Percentiles rank a stretch among this genome's conserved stretches.
These are phyloP conservation scores for Aspergillus sp. DNA, from an alignment of 2,329 filamentous ascomycete species.

Conservation along the genomic window DNA sequence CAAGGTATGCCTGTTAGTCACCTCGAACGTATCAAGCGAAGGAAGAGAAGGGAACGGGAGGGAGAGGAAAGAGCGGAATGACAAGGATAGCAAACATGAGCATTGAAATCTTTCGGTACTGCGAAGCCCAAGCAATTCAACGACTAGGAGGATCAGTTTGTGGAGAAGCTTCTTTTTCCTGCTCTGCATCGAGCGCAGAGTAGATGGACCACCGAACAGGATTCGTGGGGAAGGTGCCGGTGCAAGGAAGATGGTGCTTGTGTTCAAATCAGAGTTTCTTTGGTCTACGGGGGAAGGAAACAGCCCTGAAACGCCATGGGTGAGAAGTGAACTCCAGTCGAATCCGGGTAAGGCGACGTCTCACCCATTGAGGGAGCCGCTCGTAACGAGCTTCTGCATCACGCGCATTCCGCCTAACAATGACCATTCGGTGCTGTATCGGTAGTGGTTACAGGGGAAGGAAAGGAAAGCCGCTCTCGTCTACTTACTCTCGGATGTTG, in stretches of 20 bases:
- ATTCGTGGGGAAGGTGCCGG: conserved; percentile 34
- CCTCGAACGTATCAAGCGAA: conserved; percentile 17
- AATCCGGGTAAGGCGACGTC: conserved; percentile 65
- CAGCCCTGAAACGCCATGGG: conserved; percentile 57
- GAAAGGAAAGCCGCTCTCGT: conserved; percentile 60
- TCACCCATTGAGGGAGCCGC: conserved; percentile 59
- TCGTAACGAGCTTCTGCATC: conserved; percentile 42
- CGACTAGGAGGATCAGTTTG: conserved; percentile 38
- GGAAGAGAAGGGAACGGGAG: conserved; percentile 36
- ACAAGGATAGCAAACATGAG: conserved; percentile 54
- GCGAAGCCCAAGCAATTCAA: conserved; percentile 46
- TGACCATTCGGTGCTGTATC: conserved; percentile 42
- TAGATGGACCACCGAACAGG: conserved; percentile 37
- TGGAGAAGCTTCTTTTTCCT: conserved; percentile 28
- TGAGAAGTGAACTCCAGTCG: conserved; percentile 55
- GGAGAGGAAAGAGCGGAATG: conserved; percentile 39
- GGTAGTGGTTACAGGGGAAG: conserved; percentile 59
- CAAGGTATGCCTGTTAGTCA: conserved; percentile 44
- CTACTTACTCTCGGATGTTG: conserved; percentile 99
- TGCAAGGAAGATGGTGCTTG: conserved; percentile 33
- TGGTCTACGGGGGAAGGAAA: conserved; percentile 46
- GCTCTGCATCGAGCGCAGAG: conserved; percentile 41
- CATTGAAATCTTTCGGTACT: conserved; percentile 40
- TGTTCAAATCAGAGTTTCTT: conserved; percentile 27
- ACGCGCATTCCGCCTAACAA: conserved; percentile 42